Conservation (phyloP, 192 early-diverging fungal genomes). For the Thamnidium elegans region DNA sequence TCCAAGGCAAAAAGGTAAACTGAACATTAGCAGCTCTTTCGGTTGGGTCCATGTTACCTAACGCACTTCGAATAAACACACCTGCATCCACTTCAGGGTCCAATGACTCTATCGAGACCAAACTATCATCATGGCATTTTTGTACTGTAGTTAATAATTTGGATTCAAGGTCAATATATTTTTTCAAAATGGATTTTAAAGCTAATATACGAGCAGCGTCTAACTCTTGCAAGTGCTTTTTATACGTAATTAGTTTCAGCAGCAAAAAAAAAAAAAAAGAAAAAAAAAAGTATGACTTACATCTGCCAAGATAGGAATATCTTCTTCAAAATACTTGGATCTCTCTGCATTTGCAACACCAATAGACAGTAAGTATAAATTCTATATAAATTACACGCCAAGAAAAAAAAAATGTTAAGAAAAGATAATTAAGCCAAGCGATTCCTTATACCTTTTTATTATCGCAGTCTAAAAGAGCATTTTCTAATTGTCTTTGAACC, state of each 20-base stretch:
- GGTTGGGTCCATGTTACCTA: constrained; percentile 21
- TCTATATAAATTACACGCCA: constrained; percentile 40
- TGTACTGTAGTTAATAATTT: constrained; percentile 35
- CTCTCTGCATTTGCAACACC: constrained; percentile 62
- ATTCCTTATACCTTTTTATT: constrained; percentile 51
- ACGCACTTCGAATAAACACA: constrained; percentile 42
- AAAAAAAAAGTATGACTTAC: constrained; percentile 38
- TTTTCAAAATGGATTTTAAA: constrained; percentile 51
- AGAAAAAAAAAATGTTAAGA: constrained; percentile 6
- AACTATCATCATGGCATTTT: constrained; percentile 32
- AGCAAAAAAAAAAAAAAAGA: background rate
- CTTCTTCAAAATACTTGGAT: constrained; percentile 56
- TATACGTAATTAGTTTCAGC: background rate
- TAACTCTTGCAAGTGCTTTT: constrained; percentile 61
- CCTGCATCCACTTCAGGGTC: constrained; percentile 53
- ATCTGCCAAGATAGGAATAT: constrained; percentile 59
- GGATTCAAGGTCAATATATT: constrained; percentile 47
- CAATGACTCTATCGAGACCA: constrained; percentile 39
- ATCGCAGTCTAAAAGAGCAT: constrained; percentile 68
- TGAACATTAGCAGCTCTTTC: constrained; percentile 19
- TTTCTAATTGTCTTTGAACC: constrained; percentile 40
- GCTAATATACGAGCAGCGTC: constrained; percentile 51
- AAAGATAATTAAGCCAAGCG: too few relatives aligned
- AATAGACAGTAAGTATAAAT: constrained; percentile 63
- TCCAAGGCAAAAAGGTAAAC: constrained; percentile 38